These are phyloP conservation scores for Spirogloea muscicola DNA, from an alignment of 139 green algal species.

Conservation along the genomic window DNA sequence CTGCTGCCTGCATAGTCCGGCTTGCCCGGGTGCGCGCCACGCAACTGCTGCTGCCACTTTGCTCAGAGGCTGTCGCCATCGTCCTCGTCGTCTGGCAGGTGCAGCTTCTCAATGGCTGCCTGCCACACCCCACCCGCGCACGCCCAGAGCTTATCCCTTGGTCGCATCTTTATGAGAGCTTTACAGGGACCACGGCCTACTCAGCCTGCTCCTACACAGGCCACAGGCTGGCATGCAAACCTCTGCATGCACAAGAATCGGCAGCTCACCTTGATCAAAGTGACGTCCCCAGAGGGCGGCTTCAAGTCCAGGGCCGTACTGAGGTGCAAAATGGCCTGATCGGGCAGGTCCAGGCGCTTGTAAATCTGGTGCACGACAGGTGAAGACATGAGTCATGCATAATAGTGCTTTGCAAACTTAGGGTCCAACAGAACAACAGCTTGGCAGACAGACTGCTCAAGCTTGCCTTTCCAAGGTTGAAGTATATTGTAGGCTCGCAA, in stretches of 20 bases:
- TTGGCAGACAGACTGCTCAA: not conserved
- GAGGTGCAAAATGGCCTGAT: conserved; percentile 72
- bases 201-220: no score
- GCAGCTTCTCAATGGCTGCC: conserved; percentile 14
- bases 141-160: not conserved
- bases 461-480: conserved; percentile 77
- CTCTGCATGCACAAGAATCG: not conserved
- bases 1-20: no score
- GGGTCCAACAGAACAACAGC: not conserved
- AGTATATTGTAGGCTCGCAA: conserved; percentile 77
- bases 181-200: not conserved
- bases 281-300: conserved; percentile 68
- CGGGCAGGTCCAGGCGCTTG: conserved; percentile 66
- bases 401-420: not conserved
- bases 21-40: no score
- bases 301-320: conserved; percentile 76
- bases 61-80: no score
- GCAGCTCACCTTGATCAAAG: conserved; percentile 72
- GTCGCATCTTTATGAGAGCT: not conserved
- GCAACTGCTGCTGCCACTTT: no score
- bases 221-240: not conserved
- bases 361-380: conserved; percentile 53
- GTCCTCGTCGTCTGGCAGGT: no score
- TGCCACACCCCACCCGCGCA: not conserved
- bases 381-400: not conserved